phyloP scores from a whole-genome alignment of 192 early-diverging fungal genomes.

The Coemansia sp. region DNA sequence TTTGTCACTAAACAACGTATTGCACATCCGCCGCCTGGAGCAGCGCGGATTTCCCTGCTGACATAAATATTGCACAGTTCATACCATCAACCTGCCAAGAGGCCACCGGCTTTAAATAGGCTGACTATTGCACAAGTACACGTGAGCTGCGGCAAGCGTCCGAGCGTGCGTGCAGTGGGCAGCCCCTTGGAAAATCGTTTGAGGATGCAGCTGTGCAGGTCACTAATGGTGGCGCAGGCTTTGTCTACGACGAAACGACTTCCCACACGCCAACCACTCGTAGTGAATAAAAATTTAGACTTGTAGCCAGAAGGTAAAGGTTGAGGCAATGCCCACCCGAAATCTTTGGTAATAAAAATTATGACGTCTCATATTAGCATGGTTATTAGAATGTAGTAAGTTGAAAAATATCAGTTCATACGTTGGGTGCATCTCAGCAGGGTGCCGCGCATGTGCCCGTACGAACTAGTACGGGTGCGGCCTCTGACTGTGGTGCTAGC shows the following conservation, averaged over 20 bases:
- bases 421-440: background rate
- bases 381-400: background rate
- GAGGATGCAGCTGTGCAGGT: background rate
- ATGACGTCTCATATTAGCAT: too few relatives aligned
- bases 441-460: background rate
- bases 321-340: too few relatives aligned
- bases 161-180: background rate
- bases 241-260: background rate
- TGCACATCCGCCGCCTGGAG: background rate
- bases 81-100: background rate
- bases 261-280: background rate
- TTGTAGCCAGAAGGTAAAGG: too few relatives aligned
- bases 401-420: background rate
- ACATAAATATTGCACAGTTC: background rate
- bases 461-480: background rate
- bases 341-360: too few relatives aligned
- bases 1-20: background rate
- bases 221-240: background rate
- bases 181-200: background rate
- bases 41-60: background rate
- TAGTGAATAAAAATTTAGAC: background rate
- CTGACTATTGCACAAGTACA: background rate
- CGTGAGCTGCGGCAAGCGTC: background rate
- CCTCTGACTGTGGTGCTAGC: background rate
- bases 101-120: background rate